Evolutionary conservation across 345 rosid genomes (phyloP), one percentile per base, ranked within the genome.

Genomic region (Rhodamnia rubescens): DNA sequence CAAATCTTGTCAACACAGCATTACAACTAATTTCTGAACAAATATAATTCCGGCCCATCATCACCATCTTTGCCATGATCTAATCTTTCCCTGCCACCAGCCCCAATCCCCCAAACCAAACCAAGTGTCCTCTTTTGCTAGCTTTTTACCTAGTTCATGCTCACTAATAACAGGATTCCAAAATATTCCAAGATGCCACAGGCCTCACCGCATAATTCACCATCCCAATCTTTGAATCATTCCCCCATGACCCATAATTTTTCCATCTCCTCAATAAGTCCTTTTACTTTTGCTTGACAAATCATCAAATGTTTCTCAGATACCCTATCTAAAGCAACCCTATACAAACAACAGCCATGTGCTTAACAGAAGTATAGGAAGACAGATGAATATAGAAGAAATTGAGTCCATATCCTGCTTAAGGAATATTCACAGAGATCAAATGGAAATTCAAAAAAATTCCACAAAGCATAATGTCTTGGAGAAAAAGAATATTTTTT

Each of bases 231-330:
- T 64, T 32, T 8, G 75, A 40, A 64, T 32, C 42, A 15, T 29
- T 29, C 42, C 32, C 75, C 0, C 75, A 64, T 29, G 42, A 29
- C 42, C 42, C 42, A 64, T 64, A 32, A 27, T 29, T 29, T 16
- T 69, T 64, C 0, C 4, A 69, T 32, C 78, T 69, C 78, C 78
- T 69, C 78, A 36, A 36, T 0, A 36, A 1, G 0, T 36, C 0
- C 1, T 69, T 69, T 4, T 2, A 18, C 78, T 69, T 69, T 69
- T 18, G 78, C 78, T 69, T 69, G 47, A 69, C 24, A 8, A 69
- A 18, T 69, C 47, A 69, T 69, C 78, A 69, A 32, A 69, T 7
- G 78, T 69, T 69, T 69, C 78, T 69, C 24, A 69, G 18, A 69
- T 21, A 69, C 47, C 4, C 78, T 8, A 69, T 69, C 7, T 69